Evolutionary conservation across 2,329 filamentous ascomycete species (phyloP), one percentile per base, ranked within the genome.

Genomic region (Diaporthe eres): DNA sequence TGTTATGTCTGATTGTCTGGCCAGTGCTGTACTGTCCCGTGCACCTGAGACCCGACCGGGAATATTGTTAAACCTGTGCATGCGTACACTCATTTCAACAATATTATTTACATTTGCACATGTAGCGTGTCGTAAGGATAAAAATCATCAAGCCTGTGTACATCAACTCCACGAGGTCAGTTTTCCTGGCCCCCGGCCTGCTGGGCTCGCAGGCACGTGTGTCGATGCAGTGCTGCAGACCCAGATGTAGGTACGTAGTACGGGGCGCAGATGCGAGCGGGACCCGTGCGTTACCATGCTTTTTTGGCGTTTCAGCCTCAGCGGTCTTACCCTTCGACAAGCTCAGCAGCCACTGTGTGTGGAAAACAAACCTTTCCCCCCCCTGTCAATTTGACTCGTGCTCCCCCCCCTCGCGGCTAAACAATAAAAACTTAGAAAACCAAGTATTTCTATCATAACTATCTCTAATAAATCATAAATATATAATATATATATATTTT

Each of bases 11-110:
- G 42, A 2, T 61, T 28, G n/a, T 44, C 28, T 42, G 60, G 47
- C 22, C 12, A 49, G 13, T 58, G 55, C 55, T 58, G 55, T 34
- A 17, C 44, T 37, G 72, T 47, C 72, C 72, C 25, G 72, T 74
- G 72, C 61, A 57, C 15, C 31, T 2, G n/a, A 15, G 13, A 57
- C 39, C n/a, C 22, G 5, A 17, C 44, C 28, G 13, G 44, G 22
- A n/a, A 47, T 19, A 17, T 19, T 17, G 37, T 61, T 13, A 15
- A 15, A 65, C 25, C 17, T 49, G 17, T 9, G 19, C 17, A 28
- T 34, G 10, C 19, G 7, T 49, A 3, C 6, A 34, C 17, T 8
- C 10, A 15, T 67, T 31, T 28, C 28, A 22, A 42, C 2, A 6
- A 17, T 47, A 3, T 10, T n/a, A 22, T 31, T 31, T 31, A 34